Base-by-base conservation (phyloP, 345 rosid genomes). In the Pugionium dolabratum region DNA sequence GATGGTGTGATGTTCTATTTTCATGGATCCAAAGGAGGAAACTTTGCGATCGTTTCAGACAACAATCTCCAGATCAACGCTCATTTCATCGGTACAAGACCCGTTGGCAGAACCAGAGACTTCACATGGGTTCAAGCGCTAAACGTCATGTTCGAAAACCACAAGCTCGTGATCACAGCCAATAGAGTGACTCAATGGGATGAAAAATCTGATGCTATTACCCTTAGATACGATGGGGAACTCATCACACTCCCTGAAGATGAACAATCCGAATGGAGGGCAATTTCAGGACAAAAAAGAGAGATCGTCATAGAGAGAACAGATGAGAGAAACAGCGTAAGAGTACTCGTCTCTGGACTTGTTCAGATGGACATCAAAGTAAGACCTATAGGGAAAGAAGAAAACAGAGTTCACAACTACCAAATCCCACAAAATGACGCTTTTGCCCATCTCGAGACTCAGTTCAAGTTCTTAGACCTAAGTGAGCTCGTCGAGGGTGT, bases 121-220 rank as follows among this genome's bases (percentile, higher is more conserved):
- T 91, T 47, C 80, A 91, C 98, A 28, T 91, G 96, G 97, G 96
- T 91, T 41, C 94, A 91, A 61, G 90, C 97, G 46, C 64, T 91
- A 45, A 77, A 85, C 3, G 77, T 85, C 69, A 82, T 91, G 86
- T 86, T 88, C 53, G 87, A 84, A 42, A 65, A 70, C 30, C 90
- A 86, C 81, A 86, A 80, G 25, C 83, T 91, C 2, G 84, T 81
- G 64, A 62, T 91, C 55, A 78, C 88, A 37, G 85, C 96, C 28
- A 81, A 79, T 45, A 76, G 67, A 64, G 77, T 88, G 65, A 43
- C 73, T 7, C 66, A 60, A 2, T 91, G 96, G 94, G 82, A 91
- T 25, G 81, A 81, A 55, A 65, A 51, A 2, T 6, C 79, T 26
- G 98, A 91, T 26, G 81, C 90, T 5, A 80, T 91, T 41, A 50